A percentile compares a stretch with the other conserved stretches of the same genome.
Evolutionary conservation across 176 grass and related monocot genomes (phyloP).

Genomic region (Zizania latifolia): DNA sequence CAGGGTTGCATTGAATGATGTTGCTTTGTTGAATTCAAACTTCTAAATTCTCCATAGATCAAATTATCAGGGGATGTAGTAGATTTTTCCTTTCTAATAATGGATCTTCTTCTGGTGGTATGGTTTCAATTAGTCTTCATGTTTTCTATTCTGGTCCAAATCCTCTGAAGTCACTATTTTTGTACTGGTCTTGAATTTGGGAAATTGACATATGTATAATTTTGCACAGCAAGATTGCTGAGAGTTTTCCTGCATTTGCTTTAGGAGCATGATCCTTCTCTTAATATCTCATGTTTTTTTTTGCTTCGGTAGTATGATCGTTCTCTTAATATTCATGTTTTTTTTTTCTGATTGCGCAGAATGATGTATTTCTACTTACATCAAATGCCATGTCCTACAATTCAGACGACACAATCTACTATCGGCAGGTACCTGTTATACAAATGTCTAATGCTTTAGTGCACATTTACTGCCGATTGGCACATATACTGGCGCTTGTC

Average conservation of each 20-base stretch:
- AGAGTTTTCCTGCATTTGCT: not conserved
- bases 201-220: conserved; percentile 20
- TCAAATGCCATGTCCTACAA: conserved; percentile 82
- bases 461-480: not conserved
- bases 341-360: conserved; percentile 30
- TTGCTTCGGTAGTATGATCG: not conserved
- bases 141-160: not conserved
- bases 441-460: not conserved
- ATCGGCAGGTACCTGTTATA: conserved; percentile 54
- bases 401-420: conserved; percentile 64
- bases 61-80: not conserved
- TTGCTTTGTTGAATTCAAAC: conserved; percentile 21
- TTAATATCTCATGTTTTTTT: not conserved
- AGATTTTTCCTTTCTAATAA: not conserved
- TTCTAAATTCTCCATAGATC: not conserved
- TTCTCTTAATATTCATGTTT: not conserved
- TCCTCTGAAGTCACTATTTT: not conserved
- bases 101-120: not conserved
- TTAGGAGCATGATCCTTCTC: not conserved
- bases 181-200: not conserved
- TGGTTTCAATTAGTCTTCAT: not conserved
- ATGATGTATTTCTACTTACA: conserved; percentile 72
- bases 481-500: not conserved
- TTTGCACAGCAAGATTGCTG: not conserved
- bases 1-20: not conserved